A percentile compares a stretch with the other conserved stretches of the same genome.
Conservation (phyloP, 305 asterid genomes). For the Fraxinus latifolia region DNA sequence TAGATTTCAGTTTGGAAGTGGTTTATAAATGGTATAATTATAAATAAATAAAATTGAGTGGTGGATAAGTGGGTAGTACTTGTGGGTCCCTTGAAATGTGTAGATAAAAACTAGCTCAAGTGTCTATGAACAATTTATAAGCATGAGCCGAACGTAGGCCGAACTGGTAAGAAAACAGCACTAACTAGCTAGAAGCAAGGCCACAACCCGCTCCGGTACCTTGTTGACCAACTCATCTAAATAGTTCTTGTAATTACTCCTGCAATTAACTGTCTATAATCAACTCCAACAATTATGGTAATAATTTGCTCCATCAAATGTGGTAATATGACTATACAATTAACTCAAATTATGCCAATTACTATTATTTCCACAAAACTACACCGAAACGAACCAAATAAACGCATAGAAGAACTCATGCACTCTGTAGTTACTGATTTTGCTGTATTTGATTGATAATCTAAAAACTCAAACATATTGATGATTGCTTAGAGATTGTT, state of each 20-base stretch:
- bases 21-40: not conserved
- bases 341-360: not conserved
- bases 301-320: not conserved
- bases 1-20: not conserved
- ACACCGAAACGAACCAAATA: not conserved
- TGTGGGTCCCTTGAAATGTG: not conserved
- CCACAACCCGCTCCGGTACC: not conserved
- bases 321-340: not conserved
- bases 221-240: not conserved
- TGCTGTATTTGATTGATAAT: conserved; percentile 14
- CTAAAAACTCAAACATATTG: conserved; percentile 1
- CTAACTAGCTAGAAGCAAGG: not conserved
- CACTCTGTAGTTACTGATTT: conserved; percentile 6
- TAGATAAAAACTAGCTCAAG: not conserved
- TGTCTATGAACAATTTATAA: not conserved
- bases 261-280: not conserved
- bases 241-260: not conserved
- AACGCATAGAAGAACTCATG: not conserved
- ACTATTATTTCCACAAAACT: not conserved
- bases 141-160: not conserved
- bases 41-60: not conserved
- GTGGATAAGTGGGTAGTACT: not conserved
- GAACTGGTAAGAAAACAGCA: not conserved
- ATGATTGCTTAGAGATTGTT: conserved; percentile 17
- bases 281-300: not conserved